phyloP scores from a whole-genome alignment of 371 early-diverging fungal genomes.

The Rhizopus microsporus region DNA sequence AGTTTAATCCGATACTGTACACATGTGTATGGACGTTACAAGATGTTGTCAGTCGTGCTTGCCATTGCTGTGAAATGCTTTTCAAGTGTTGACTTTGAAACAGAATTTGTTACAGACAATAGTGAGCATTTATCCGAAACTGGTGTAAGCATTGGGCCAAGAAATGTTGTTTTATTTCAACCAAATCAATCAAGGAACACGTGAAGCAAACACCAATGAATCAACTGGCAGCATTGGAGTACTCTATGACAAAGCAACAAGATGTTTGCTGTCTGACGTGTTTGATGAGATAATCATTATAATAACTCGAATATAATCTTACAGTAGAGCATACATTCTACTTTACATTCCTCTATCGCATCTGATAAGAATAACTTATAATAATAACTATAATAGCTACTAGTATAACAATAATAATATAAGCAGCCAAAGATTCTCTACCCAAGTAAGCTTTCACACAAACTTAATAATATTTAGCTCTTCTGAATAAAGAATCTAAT shows the following conservation, averaged over 20 bases:
- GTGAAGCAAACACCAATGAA: slow-evolving; percentile 7
- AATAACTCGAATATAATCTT: too few species aligned
- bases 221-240: slow-evolving; percentile 4
- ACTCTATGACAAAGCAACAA: neutral
- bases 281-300: too few species aligned
- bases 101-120: neutral
- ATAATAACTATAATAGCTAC: too few species aligned
- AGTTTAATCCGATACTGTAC: slow-evolving; percentile 5
- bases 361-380: too few species aligned
- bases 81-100: slow-evolving; percentile 3
- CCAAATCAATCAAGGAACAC: slow-evolving; percentile 1
- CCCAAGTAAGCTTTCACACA: too few species aligned
- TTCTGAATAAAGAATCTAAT: too few species aligned
- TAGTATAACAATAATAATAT: too few species aligned
- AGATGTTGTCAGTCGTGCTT: neutral
- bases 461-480: too few species aligned
- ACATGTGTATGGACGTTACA: slow-evolving; percentile 1
- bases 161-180: neutral
- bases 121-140: neutral
- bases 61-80: neutral
- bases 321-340: too few species aligned
- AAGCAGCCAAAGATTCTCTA: too few species aligned
- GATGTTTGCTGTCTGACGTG: neutral
- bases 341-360: too few species aligned
- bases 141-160: slow-evolving; percentile 6